phyloP scores from a whole-genome alignment of 805 yeast species.

The Ogataea pilisensis region DNA sequence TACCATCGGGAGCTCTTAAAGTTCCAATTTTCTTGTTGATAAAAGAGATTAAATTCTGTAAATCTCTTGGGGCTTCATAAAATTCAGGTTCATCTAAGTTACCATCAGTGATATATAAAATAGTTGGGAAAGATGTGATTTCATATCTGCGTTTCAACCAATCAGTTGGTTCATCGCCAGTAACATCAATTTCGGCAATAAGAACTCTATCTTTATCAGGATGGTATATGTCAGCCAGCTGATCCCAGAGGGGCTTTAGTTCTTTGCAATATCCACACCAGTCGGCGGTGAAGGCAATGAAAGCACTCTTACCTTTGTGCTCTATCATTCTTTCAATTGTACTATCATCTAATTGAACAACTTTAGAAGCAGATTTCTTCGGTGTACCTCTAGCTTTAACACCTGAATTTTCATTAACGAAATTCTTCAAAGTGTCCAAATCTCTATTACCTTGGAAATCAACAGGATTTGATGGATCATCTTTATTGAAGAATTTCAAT shows the following conservation, averaged over 20 bases:
- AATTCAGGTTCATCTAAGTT: constrained; percentile 32
- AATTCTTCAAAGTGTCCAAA: constrained; percentile 45
- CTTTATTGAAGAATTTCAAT: constrained; percentile 51
- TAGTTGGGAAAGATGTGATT: constrained; percentile 48
- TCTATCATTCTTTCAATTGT: constrained; percentile 26
- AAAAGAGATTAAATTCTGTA: constrained; percentile 46
- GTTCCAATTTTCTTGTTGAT: constrained; percentile 40
- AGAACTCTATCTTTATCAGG: constrained; percentile 35
- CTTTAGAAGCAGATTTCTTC: constrained; percentile 14
- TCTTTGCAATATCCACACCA: constrained; percentile 60
- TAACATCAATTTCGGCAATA: constrained; percentile 45
- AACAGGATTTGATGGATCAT: constrained; percentile 42
- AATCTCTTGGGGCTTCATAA: constrained; percentile 42
- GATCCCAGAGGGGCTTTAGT: constrained; percentile 47
- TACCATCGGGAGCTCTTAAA: constrained; percentile 39
- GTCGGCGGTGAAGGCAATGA: constrained; percentile 55
- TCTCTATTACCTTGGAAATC: constrained; percentile 55
- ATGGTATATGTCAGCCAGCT: constrained; percentile 45
- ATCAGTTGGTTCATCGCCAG: constrained; percentile 40
- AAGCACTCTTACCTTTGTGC: constrained; percentile 36
- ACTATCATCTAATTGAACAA: constrained; percentile 27
- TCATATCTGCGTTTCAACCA: constrained; percentile 38
- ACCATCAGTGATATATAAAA: constrained; percentile 43
- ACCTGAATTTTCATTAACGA: constrained; percentile 38
- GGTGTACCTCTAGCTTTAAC: constrained; percentile 20